Percentiles rank a stretch among this genome's conserved stretches.
These are phyloP conservation scores for Suillus placidus DNA, from an alignment of 768 basidiomycete genomes.

Conservation along the genomic window DNA sequence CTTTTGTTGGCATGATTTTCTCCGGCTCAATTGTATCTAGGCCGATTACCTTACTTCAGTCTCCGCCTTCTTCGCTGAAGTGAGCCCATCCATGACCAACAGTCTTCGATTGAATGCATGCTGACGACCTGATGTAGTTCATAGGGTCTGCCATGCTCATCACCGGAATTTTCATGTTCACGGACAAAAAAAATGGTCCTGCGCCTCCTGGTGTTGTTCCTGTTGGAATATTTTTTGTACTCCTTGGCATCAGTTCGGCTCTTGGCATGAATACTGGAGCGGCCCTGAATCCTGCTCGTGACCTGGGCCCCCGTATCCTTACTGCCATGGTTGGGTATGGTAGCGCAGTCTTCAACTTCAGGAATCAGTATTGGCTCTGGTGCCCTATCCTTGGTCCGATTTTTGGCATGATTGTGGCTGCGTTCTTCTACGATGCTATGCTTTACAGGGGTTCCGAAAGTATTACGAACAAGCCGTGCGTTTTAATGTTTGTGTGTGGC, in stretches of 20 bases:
- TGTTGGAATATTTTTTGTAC: constrained; percentile 50
- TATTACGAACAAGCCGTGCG: constrained; percentile 48
- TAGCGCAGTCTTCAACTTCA: constrained; percentile 17
- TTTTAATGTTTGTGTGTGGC: constrained; percentile 2
- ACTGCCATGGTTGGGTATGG: constrained; percentile 72
- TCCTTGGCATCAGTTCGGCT: constrained; percentile 54
- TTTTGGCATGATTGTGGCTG: constrained; percentile 51
- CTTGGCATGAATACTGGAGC: constrained; percentile 63
- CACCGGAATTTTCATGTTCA: constrained; percentile 52
- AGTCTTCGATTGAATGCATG: not conserved
- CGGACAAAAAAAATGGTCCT: constrained; percentile 53
- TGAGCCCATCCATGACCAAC: constrained; percentile 12
- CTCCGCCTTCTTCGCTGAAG: constrained; percentile 45
- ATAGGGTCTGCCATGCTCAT: constrained; percentile 52
- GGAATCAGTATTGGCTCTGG: constrained; percentile 69
- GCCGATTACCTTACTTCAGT: constrained; percentile 39
- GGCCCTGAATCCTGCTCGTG: constrained; percentile 65
- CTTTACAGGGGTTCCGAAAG: constrained; percentile 54
- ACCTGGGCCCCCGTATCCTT: constrained; percentile 61
- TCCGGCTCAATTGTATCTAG: constrained; percentile 17
- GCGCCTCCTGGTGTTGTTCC: constrained; percentile 52
- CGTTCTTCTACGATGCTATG: constrained; percentile 55
- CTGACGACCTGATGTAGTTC: constrained; percentile 36
- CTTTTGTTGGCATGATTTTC: not conserved
- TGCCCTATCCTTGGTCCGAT: constrained; percentile 58